Evolutionary conservation across 2,329 filamentous ascomycete species (phyloP), one percentile per base, ranked within the genome.

Genomic region (Penicillium digitatum): DNA sequence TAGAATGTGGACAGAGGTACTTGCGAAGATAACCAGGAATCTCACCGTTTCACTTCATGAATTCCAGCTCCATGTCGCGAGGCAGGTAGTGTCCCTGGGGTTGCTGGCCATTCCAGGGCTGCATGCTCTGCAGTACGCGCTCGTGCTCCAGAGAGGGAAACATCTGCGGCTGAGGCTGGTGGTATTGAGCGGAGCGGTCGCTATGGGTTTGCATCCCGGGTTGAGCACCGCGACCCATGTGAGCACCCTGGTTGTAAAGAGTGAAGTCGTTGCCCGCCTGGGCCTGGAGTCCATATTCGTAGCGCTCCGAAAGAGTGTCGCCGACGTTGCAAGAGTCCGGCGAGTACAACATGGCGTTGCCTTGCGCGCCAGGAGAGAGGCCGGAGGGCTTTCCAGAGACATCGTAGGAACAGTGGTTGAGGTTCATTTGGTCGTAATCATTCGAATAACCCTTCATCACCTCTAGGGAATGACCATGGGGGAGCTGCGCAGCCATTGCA

Each of bases 291-390:
- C 39, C 51, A 10, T 63, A 55, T 18, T 62, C 60, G 39, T 62
- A 64, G 14, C 55, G 51, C 31, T 66, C 63, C 18, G 57, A 49
- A 26, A 66, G 59, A 11, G 60, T 62, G 20, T 67, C 66, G 16
- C 67, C 67, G 3, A 62, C 51, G 8, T 61, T 48, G 34, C 55
- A 60, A 1, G 62, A 64, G 20, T 60, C 52, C 3, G 68, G 67
- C 2, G 68, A 66, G 47, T 66, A 71, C 12, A 71, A 59, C 65
- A 68, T 69, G 10, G 66, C 34, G 29, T 67, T 65, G 9, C 62
- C 66, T 52, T 69, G 67, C 1, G 62, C 66, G 10, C 56, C 56
- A 5, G 66, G 64, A 5, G 68, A 67, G 11, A 70, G 56, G 32
- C 60, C 64, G 6, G 61, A 40, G 27, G 62, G 43, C 32, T 65